Percentiles rank a stretch among this genome's conserved stretches.
Conservation (phyloP, 2,329 filamentous ascomycete species). For the Pseudocercospora fijiensis region DNA sequence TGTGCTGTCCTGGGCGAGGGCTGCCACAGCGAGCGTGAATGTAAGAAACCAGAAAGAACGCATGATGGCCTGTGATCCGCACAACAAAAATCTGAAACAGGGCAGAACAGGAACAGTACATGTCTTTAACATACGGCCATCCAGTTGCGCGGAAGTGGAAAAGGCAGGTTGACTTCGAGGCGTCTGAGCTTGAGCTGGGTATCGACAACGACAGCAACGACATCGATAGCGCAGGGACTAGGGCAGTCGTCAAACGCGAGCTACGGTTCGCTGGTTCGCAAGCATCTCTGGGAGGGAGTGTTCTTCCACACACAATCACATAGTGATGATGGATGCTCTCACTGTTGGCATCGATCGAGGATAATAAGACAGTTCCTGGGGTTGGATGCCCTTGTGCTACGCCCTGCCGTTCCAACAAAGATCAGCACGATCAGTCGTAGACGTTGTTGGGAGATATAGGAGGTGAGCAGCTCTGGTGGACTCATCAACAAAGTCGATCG, state of each 20-base stretch:
- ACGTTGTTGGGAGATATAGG: too few relatives aligned
- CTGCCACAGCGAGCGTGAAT: background rate
- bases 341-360: background rate
- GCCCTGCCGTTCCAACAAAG: too few relatives aligned
- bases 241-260: background rate
- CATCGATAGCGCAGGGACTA: background rate
- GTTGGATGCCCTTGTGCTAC: too few relatives aligned
- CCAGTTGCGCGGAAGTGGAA: background rate
- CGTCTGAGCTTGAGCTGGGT: background rate
- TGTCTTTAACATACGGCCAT: background rate
- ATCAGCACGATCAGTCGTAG: too few relatives aligned
- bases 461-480: too few relatives aligned
- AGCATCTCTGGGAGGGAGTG: background rate
- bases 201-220: background rate
- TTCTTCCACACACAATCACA: background rate
- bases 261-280: slow-evolving; percentile 1
- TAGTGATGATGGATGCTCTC: background rate
- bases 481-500: too few relatives aligned
- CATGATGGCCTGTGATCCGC: background rate
- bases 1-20: background rate
- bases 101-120: background rate
- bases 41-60: background rate
- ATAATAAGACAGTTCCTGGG: too few relatives aligned
- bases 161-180: background rate
- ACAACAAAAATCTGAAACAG: background rate